Percentiles rank a stretch among this genome's conserved stretches.
Evolutionary conservation across 306 rosid genomes (phyloP).

Genomic region (Parietaria judaica): DNA sequence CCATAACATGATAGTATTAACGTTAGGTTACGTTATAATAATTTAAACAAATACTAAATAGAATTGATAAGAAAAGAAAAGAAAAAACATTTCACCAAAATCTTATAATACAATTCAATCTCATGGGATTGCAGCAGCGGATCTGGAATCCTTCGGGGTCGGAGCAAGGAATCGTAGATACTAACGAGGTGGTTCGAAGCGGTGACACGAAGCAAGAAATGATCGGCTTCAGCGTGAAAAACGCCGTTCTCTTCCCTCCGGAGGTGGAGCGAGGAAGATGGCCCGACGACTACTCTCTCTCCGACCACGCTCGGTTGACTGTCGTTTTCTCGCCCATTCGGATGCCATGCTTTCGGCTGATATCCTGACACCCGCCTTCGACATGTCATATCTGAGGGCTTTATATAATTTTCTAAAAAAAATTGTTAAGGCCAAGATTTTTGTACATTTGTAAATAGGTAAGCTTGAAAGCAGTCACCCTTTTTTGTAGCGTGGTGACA

Average conservation of each 20-base stretch:
- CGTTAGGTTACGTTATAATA: no score
- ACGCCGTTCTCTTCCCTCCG: slow-evolving; percentile 82
- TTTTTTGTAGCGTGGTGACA: slow-evolving; percentile 41
- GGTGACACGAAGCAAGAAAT: slow-evolving; percentile 40
- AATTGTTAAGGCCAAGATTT: slow-evolving; percentile 1
- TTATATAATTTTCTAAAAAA: no score
- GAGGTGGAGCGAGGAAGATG: slow-evolving; percentile 90
- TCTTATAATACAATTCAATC: no score
- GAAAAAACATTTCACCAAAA: no score
- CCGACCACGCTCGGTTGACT: slow-evolving; percentile 88
- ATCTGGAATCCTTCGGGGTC: slow-evolving; percentile 57
- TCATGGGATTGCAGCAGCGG: slow-evolving; percentile 49
- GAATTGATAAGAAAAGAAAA: no score
- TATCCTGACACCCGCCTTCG: slow-evolving; percentile 23
- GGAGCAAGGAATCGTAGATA: slow-evolving; percentile 38
- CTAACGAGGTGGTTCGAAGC: slow-evolving; percentile 22
- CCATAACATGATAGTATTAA: no score
- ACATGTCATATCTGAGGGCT: background rate
- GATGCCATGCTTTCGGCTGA: slow-evolving; percentile 65
- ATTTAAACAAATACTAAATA: no score
- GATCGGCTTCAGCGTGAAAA: slow-evolving; percentile 68
- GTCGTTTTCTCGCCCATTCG: slow-evolving; percentile 79
- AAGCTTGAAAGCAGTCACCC: slow-evolving; percentile 23
- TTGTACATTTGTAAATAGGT: slow-evolving; percentile 32
- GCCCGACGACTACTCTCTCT: slow-evolving; percentile 87